A percentile compares a stretch with the other conserved stretches of the same genome.
Evolutionary conservation across 345 rosid genomes (phyloP).

Genomic region (Lepidium africanum): DNA sequence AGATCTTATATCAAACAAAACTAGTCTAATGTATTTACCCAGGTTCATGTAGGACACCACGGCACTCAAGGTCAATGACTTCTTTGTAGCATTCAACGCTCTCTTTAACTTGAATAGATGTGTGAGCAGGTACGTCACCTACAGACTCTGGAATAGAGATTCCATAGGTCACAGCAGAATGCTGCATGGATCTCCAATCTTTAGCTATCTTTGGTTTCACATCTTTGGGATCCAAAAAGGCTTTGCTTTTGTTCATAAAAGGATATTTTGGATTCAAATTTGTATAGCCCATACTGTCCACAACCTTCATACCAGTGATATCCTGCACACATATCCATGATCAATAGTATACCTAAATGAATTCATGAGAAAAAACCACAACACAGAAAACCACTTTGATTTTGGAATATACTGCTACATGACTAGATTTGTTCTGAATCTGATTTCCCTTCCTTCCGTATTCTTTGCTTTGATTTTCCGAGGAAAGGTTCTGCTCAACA

Average conservation of each 20-base stretch:
- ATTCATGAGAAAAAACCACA: conserved; percentile 1
- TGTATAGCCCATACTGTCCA: conserved; percentile 19
- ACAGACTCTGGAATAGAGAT: conserved; percentile 23
- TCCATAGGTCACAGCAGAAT: conserved; percentile 25
- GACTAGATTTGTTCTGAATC: conserved; percentile 29
- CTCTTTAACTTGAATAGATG: conserved; percentile 31
- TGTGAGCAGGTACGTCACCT: conserved; percentile 26
- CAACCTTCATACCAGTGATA: conserved; percentile 33
- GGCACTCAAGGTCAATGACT: conserved; percentile 46
- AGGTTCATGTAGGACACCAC: conserved; percentile 31
- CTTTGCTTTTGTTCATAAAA: conserved; percentile 22
- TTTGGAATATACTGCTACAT: conserved; percentile 16
- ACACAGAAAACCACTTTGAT: neutral
- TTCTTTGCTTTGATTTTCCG: conserved; percentile 14
- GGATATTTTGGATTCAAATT: conserved; percentile 20
- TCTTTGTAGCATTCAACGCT: conserved; percentile 30
- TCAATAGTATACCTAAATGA: conserved; percentile 8
- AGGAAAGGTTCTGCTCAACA: conserved; percentile 17
- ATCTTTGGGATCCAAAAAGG: conserved; percentile 23
- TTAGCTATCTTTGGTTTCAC: conserved; percentile 31
- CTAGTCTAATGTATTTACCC: conserved; percentile 41
- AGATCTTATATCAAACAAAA: neutral
- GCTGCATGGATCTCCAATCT: conserved; percentile 19
- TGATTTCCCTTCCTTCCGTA: conserved; percentile 19
- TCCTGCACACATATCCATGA: conserved; percentile 44